These are phyloP conservation scores for Coemansia erecta DNA, from an alignment of 192 early-diverging fungal species.

Conservation along the genomic window DNA sequence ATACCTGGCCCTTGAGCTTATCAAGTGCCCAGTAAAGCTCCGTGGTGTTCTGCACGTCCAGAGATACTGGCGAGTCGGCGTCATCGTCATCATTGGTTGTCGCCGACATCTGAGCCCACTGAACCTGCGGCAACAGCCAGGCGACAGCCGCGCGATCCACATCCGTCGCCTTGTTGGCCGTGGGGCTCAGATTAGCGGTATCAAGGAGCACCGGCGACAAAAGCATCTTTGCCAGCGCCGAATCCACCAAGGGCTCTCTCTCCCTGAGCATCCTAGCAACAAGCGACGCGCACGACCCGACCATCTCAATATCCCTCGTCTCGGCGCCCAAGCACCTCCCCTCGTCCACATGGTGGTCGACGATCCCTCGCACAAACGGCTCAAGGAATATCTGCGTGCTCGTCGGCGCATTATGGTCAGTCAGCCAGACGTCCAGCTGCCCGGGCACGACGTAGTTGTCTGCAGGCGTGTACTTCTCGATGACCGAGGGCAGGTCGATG, in stretches of 20 bases:
- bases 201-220: conserved; percentile 41
- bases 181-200: conserved; percentile 25
- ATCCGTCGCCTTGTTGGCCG: conserved; percentile 22
- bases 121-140: conserved; percentile 31
- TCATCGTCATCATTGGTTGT: background rate
- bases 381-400: conserved; percentile 28
- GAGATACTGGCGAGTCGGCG: background rate
- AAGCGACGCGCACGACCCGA: conserved; percentile 44
- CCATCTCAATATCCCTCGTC: conserved; percentile 23
- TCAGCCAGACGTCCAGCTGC: conserved; percentile 29
- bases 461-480: background rate
- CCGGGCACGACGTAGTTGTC: background rate
- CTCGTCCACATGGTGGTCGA: conserved; percentile 53
- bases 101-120: conserved; percentile 8
- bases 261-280: conserved; percentile 16
- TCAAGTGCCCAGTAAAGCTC: conserved; percentile 33
- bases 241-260: conserved; percentile 1
- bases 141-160: conserved; percentile 18
- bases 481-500: conserved; percentile 14
- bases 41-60: conserved; percentile 16
- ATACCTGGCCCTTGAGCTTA: conserved; percentile 35
- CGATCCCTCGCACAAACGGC: conserved; percentile 37
- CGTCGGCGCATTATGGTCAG: conserved; percentile 46
- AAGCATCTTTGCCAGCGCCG: conserved; percentile 29
- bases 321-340: conserved; percentile 14